phyloP scores from a whole-genome alignment of 2,329 filamentous ascomycete genomes.

The Pseudogymnoascus sp. region DNA sequence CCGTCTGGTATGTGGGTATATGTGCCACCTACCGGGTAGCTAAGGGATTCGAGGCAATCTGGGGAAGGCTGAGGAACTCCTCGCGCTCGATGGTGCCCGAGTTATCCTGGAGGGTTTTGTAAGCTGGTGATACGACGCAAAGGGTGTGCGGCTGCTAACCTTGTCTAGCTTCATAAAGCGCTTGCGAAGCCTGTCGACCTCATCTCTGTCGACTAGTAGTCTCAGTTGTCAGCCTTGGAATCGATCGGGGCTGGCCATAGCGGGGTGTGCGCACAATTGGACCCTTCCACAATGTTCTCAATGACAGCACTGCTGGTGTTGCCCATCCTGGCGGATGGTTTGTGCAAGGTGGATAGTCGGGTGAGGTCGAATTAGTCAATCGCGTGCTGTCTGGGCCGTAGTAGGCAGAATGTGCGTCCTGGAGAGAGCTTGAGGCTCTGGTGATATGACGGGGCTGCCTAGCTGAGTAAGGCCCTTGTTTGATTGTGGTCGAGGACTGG shows the following conservation, averaged over 20 bases:
- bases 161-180: slow-evolving; percentile 99
- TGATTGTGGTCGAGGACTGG: neutral
- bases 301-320: slow-evolving; percentile 67
- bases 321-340: slow-evolving; percentile 43
- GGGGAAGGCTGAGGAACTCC: slow-evolving; percentile 92
- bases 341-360: neutral
- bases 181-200: slow-evolving; percentile 91
- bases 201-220: slow-evolving; percentile 78
- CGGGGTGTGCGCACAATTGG: slow-evolving; percentile 65
- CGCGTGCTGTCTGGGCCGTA: neutral
- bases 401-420: neutral
- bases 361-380: neutral
- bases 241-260: neutral
- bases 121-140: slow-evolving; percentile 8
- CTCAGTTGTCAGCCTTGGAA: slow-evolving; percentile 6
- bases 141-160: slow-evolving; percentile 40
- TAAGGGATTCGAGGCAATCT: slow-evolving; percentile 95
- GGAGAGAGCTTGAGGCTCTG: slow-evolving; percentile 4
- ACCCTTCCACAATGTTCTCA: slow-evolving; percentile 91
- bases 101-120: slow-evolving; percentile 61
- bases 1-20: neutral
- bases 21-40: slow-evolving; percentile 62
- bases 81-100: slow-evolving; percentile 97
- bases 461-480: slow-evolving; percentile 5
- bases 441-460: neutral